phyloP scores from a whole-genome alignment of 495 filamentous ascomycete genomes.

The Annulohypoxylon bovei region DNA sequence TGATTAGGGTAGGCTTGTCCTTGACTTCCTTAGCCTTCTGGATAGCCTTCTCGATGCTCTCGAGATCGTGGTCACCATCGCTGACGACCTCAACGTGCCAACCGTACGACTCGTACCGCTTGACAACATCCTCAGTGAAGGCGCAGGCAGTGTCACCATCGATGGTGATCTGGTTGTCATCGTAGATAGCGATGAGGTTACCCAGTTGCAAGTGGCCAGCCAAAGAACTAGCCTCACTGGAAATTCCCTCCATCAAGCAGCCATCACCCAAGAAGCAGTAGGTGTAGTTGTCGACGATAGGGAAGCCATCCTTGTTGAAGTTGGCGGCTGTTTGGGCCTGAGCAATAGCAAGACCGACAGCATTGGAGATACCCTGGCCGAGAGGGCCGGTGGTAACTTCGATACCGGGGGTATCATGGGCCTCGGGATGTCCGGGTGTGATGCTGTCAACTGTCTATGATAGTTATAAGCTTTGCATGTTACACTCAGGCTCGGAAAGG shows the following conservation, averaged over 20 bases:
- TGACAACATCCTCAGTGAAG: conserved; percentile 96
- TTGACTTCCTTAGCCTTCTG: conserved; percentile 83
- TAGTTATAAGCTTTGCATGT: conserved; percentile 14
- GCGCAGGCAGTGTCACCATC: conserved; percentile 95
- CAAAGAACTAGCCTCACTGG: conserved; percentile 88
- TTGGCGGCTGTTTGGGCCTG: conserved; percentile 86
- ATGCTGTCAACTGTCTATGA: conserved; percentile 83
- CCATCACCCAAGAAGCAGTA: conserved; percentile 97
- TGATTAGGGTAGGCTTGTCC: conserved; percentile 97
- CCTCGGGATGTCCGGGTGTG: conserved; percentile 96
- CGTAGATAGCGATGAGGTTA: conserved; percentile 95
- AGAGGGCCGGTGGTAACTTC: conserved; percentile 98
- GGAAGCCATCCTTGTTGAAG: conserved; percentile 98
- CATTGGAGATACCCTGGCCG: conserved; percentile 94
- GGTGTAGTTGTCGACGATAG: conserved; percentile 95
- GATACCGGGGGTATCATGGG: conserved; percentile 94
- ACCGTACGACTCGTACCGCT: conserved; percentile 97
- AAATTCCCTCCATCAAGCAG: conserved; percentile 98
- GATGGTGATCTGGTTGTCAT: conserved; percentile 97
- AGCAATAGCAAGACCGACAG: conserved; percentile 95
- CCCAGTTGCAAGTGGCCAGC: conserved; percentile 97
- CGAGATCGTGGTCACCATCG: conserved; percentile 90
- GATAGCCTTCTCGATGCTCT: conserved; percentile 88
- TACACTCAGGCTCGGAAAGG: background rate
- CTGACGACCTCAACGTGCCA: conserved; percentile 91